Evolutionary conservation across 371 early-diverging fungal species (phyloP).

Genomic region (Apophysomyces ossiformis): DNA sequence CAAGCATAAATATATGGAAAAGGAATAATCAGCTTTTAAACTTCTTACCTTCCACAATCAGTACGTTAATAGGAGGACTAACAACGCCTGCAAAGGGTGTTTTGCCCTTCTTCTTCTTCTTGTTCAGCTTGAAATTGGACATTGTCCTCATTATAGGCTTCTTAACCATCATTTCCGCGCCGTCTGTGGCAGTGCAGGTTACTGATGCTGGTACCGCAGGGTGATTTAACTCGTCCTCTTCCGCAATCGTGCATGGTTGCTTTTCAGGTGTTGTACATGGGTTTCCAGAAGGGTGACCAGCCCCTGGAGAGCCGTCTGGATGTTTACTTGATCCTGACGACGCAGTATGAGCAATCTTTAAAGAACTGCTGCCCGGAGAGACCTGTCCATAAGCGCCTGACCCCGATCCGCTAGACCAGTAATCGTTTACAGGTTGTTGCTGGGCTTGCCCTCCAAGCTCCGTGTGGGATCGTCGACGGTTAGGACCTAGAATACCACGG

Average conservation of each 20-base stretch:
- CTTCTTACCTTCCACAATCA: slow-evolving; percentile 80
- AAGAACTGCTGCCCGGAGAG: neutral
- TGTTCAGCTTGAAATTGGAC: slow-evolving; percentile 41
- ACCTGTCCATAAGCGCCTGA: neutral
- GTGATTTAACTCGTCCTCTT: neutral
- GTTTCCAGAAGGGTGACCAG: neutral
- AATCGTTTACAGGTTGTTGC: neutral
- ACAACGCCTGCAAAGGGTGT: slow-evolving; percentile 39
- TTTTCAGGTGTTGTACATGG: neutral
- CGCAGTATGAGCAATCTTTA: neutral
- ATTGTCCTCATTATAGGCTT: slow-evolving; percentile 10
- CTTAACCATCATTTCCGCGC: slow-evolving; percentile 14
- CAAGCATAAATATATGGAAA: neutral
- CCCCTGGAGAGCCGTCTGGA: neutral
- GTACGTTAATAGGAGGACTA: slow-evolving; percentile 74
- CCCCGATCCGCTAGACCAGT: neutral
- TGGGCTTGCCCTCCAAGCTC: slow-evolving; percentile 10
- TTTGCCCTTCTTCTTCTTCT: slow-evolving; percentile 41
- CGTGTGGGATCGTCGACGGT: slow-evolving; percentile 18
- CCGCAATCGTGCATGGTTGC: neutral
- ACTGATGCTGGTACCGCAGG: neutral
- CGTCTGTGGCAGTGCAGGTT: slow-evolving; percentile 1
- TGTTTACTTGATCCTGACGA: neutral
- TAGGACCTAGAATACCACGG: neutral
- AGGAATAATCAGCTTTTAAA: neutral